These are phyloP conservation scores for Anaeramoeba ignava DNA, from an alignment of 78 protist genomes.

Conservation along the genomic window DNA sequence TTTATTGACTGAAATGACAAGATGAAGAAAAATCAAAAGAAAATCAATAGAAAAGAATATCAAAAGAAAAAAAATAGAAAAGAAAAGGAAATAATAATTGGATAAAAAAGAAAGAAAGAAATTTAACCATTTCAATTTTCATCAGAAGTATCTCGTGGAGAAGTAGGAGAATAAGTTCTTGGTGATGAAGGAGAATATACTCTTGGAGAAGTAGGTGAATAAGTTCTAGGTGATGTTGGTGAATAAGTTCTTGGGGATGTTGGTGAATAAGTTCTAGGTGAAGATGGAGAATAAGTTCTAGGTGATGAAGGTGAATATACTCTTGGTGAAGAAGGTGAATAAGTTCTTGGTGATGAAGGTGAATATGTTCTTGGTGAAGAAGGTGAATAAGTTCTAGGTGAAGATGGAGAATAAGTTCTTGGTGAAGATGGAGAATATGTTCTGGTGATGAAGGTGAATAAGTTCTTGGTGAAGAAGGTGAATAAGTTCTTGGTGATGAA, in stretches of 20 bases:
- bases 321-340: neutral
- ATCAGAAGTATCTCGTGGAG: too few relatives aligned
- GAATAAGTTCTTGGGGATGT: neutral
- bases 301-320: neutral
- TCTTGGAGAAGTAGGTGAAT: neutral
- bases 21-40: too few relatives aligned
- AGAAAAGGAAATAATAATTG: too few relatives aligned
- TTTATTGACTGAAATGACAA: too few relatives aligned
- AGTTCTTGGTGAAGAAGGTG: neutral
- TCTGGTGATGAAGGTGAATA: neutral
- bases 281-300: neutral
- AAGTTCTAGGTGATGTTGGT: neutral
- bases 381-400: neutral
- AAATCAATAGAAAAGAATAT: too few relatives aligned
- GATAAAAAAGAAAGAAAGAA: too few relatives aligned
- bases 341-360: neutral
- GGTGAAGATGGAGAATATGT: neutral
- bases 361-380: neutral
- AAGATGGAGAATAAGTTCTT: neutral
- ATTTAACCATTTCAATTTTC: too few relatives aligned
- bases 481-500: neutral
- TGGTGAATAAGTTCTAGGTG: neutral
- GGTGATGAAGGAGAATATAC: neutral
- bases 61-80: too few relatives aligned
- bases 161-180: neutral